Evolutionary conservation across 768 basidiomycete species (phyloP).

Genomic region (Gloeopeniophorella convolvens): DNA sequence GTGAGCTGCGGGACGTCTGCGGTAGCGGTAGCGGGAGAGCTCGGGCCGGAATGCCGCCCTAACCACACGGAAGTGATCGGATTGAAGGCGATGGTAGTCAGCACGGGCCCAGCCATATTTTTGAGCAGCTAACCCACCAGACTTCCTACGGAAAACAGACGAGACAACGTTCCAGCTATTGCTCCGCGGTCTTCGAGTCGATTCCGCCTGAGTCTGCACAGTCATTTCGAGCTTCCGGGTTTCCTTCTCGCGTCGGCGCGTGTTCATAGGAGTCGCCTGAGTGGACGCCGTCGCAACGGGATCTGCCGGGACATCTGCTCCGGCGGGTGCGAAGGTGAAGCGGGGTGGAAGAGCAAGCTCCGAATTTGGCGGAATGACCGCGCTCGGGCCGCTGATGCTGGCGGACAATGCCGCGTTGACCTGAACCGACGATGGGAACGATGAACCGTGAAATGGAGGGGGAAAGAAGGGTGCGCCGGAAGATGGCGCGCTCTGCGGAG

Average conservation of each 20-base stretch:
- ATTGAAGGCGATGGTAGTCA: too few species aligned
- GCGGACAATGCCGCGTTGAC: background rate
- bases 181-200: slow-evolving; percentile 1
- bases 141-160: slow-evolving; percentile 11
- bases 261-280: background rate
- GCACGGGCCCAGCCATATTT: background rate
- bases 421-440: background rate
- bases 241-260: slow-evolving; percentile 5
- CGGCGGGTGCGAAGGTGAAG: slow-evolving; percentile 12
- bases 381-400: background rate
- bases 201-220: slow-evolving; percentile 6
- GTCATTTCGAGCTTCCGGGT: background rate
- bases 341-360: slow-evolving; percentile 12
- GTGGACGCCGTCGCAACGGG: background rate
- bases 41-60: slow-evolving; percentile 17
- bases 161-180: slow-evolving; percentile 12
- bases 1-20: slow-evolving; percentile 14
- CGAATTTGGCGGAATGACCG: slow-evolving; percentile 8
- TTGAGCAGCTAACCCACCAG: slow-evolving; percentile 10
- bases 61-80: too few species aligned
- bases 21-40: background rate
- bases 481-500: background rate
- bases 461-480: background rate
- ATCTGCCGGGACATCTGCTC: slow-evolving; percentile 9
- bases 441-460: background rate